These are phyloP conservation scores for Coemansia sp. DNA, from an alignment of 192 early-diverging fungal genomes.

Conservation along the genomic window DNA sequence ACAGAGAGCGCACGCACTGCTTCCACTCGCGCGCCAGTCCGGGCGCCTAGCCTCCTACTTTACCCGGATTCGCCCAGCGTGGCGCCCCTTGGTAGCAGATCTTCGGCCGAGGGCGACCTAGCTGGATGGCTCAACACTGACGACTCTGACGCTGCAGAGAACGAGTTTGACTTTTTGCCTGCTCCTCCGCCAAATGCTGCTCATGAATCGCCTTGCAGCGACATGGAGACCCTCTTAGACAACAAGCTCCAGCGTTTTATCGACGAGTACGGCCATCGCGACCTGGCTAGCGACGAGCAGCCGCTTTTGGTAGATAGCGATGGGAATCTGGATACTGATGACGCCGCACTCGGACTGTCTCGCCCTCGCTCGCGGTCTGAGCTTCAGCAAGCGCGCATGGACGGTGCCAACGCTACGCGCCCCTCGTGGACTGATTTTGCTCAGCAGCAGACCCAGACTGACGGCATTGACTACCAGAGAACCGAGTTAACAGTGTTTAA, in stretches of 20 bases:
- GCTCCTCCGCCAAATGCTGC: neutral
- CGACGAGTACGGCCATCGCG: slow-evolving; percentile 14
- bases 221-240: slow-evolving; percentile 9
- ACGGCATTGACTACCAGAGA: slow-evolving; percentile 12
- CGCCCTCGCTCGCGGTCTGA: neutral
- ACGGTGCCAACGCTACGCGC: neutral
- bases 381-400: neutral
- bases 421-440: slow-evolving; percentile 11
- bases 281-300: slow-evolving; percentile 1
- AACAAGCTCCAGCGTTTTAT: slow-evolving; percentile 19
- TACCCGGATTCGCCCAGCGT: neutral
- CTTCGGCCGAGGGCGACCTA: neutral
- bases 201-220: neutral
- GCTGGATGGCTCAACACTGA: slow-evolving; percentile 18
- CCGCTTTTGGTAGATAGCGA: slow-evolving; percentile 1
- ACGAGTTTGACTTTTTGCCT: neutral
- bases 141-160: slow-evolving; percentile 9
- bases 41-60: neutral
- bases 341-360: neutral
- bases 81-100: neutral
- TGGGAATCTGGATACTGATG: neutral
- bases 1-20: slow-evolving; percentile 9
- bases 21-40: neutral
- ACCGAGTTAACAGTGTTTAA: slow-evolving; percentile 15
- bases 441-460: neutral